Conservation (phyloP, 768 basidiomycete genomes). For the Russula sp. region DNA sequence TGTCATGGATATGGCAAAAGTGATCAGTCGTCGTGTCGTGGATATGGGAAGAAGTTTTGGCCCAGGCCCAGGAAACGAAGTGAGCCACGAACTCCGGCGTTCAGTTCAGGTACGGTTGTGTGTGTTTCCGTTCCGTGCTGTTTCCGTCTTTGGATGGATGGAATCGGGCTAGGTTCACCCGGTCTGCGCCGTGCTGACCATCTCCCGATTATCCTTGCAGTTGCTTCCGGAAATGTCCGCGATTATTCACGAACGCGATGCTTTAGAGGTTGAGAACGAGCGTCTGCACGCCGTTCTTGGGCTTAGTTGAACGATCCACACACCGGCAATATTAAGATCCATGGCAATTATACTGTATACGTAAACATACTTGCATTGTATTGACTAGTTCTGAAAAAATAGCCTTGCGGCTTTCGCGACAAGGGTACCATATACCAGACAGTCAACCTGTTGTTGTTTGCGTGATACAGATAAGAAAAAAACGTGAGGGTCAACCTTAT, state of each 20-base stretch:
- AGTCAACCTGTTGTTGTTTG: neutral
- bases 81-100: constrained; percentile 7
- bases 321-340: neutral
- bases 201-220: neutral
- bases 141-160: neutral
- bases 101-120: neutral
- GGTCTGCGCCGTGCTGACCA: neutral
- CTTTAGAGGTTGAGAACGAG: constrained; percentile 11
- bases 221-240: constrained; percentile 13
- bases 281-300: constrained; percentile 5
- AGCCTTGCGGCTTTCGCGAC: neutral
- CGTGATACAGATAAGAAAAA: neutral
- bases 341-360: neutral
- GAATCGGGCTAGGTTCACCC: neutral
- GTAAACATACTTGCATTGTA: neutral
- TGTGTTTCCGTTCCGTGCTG: too few species aligned
- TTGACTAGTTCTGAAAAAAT: neutral
- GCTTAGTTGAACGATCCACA: too few species aligned
- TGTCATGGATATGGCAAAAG: constrained; percentile 12
- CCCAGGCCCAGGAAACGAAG: neutral
- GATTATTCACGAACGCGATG: constrained; percentile 15
- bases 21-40: neutral
- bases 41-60: neutral
- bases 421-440: neutral
- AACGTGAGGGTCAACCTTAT: neutral